These are phyloP conservation scores for Globisporangium barbulae DNA, from an alignment of 352 stramenopile genomes.

Conservation along the genomic window DNA sequence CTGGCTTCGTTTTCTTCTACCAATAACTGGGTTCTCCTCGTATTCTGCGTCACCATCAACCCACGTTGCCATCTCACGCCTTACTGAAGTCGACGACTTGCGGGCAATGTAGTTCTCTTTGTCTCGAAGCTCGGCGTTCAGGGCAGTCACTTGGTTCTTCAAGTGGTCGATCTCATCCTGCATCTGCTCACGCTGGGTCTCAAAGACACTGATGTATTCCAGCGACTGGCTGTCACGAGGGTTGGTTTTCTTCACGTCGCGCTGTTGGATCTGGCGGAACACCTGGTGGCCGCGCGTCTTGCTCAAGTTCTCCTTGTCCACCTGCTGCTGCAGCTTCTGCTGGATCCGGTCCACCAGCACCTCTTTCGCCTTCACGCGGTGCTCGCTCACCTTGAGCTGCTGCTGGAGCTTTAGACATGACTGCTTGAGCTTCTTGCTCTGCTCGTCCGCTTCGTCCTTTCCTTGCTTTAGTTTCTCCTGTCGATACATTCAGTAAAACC, in stretches of 20 bases:
- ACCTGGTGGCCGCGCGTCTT: constrained; percentile 53
- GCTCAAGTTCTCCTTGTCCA: constrained; percentile 66
- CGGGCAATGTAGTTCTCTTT: constrained; percentile 74
- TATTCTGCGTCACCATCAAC: constrained; percentile 20
- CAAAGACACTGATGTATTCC: constrained; percentile 68
- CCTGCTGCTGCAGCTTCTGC: constrained; percentile 73
- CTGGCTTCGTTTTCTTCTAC: not conserved
- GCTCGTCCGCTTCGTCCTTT: constrained; percentile 40
- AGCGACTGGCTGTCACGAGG: constrained; percentile 60
- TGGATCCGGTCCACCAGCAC: constrained; percentile 77
- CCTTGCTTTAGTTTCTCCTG: constrained; percentile 48
- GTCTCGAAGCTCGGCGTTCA: constrained; percentile 74
- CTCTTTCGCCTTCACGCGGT: constrained; percentile 86
- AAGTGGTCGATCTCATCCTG: constrained; percentile 69
- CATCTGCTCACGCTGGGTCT: constrained; percentile 69
- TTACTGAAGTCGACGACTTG: constrained; percentile 5
- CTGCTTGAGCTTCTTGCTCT: constrained; percentile 59
- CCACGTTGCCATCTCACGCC: constrained; percentile 14
- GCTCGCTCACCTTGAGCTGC: constrained; percentile 84
- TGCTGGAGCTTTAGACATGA: constrained; percentile 70
- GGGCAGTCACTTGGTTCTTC: constrained; percentile 48
- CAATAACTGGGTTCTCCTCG: constrained; percentile 4
- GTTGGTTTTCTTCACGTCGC: constrained; percentile 53
- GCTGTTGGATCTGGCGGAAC: constrained; percentile 66
- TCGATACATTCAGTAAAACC: not conserved